Percentiles rank a stretch among this genome's conserved stretches.
These are phyloP conservation scores for Hypericum perforatum DNA, from an alignment of 345 rosid genomes.

Conservation along the genomic window DNA sequence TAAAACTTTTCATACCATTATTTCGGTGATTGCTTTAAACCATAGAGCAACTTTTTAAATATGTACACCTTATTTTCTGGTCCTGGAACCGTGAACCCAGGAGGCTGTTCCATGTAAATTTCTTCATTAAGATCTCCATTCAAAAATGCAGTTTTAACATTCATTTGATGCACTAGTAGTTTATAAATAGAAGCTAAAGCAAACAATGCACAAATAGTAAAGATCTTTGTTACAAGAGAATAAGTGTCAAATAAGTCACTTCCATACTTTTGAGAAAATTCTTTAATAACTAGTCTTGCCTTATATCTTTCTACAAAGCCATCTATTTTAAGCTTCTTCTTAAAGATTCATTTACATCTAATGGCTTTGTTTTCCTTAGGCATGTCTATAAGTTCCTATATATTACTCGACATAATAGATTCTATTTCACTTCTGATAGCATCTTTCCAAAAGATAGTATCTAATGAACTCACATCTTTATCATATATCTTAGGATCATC, in stretches of 20 bases:
- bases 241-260: slow-evolving; percentile 1
- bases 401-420: neutral
- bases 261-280: neutral
- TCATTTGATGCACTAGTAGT: too few species aligned
- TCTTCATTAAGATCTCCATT: too few species aligned
- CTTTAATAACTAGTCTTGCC: neutral
- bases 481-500: slow-evolving; percentile 2
- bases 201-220: neutral
- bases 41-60: too few species aligned
- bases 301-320: neutral
- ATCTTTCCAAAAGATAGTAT: slow-evolving; percentile 5
- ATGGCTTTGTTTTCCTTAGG: neutral
- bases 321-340: neutral
- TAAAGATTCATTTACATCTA: slow-evolving; percentile 4
- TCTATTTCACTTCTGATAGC: slow-evolving; percentile 1
- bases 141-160: too few species aligned
- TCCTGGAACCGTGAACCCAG: neutral
- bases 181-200: neutral
- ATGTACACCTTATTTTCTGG: neutral
- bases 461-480: neutral
- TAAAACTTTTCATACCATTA: too few species aligned
- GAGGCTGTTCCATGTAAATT: neutral
- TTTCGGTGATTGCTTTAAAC: too few species aligned
- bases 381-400: neutral
- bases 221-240: neutral